Evolutionary conservation across 2,329 filamentous ascomycete species (phyloP), one percentile per base, ranked within the genome.

Genomic region (Penicillium sp.): DNA sequence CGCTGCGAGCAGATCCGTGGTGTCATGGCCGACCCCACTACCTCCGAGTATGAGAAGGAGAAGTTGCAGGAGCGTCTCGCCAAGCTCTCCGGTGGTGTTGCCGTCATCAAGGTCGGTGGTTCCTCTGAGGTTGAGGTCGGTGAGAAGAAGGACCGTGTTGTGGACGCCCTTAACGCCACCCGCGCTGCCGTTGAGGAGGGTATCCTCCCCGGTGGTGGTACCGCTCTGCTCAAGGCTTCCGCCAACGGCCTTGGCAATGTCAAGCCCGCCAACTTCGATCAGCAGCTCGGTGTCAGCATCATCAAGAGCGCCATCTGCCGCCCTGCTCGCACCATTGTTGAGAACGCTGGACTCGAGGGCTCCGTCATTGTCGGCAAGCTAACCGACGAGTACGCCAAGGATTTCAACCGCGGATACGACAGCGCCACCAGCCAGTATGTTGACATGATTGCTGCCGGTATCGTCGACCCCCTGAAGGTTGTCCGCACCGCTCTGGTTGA

Each of bases 101-200:
- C 94, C 69, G 94, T 99, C 79, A 97, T 99, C 85, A 97, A 96
- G 86, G 94, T 99, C 62, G 94, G 94, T 70, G 94, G 94, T 76
- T 85, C 92, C 62, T 97, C 93, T 62, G 94, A 99, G 81, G 93
- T 99, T 64, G 94, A 99, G 84, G 94, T 99, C 55, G 89, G 92
- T 67, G 94, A 99, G 87, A 99, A 99, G 91, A 99, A 99, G 87
- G 94, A 99, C 78, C 91, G 94, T 75, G 96, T 97, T 70, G 94
- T 99, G 61, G 94, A 99, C 79, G 94, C 94, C 58, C 83, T 99
- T 60, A 99, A 99, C 79, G 94, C 94, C 67, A 99, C 94, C 64
- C 93, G 94, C 69, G 94, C 94, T 67, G 94, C 94, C 70, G 94
- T 99, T 65, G 94, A 99, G 85, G 92, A 97, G 81, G 94, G 94